Evolutionary conservation across 2,329 filamentous ascomycete genomes (phyloP).

Genomic region (Hypoxylon sp.): DNA sequence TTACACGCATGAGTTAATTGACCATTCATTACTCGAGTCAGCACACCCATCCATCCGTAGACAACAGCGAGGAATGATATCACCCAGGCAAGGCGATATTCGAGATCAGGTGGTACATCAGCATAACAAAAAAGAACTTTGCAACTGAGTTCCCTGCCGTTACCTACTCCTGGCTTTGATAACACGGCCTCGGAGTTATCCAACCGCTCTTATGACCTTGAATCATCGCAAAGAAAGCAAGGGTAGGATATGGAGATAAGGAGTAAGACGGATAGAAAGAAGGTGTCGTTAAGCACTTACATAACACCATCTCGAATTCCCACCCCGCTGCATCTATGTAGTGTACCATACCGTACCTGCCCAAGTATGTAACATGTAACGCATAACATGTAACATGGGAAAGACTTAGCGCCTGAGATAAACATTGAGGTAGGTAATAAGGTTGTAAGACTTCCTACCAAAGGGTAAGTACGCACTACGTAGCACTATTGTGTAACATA

Average conservation of each 20-base stretch:
- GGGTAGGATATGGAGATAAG: background rate
- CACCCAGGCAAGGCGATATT: slow-evolving; percentile 13
- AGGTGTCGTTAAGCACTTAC: background rate
- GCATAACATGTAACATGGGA: background rate
- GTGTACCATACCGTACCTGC: no score
- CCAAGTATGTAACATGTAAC: no score
- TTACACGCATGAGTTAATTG: slow-evolving; percentile 25
- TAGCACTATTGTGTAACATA: slow-evolving; percentile 19
- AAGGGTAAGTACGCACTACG: no score
- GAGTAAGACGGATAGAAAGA: background rate
- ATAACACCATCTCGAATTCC: background rate
- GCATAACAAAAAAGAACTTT: slow-evolving; percentile 11
- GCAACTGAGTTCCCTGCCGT: background rate
- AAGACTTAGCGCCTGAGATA: background rate
- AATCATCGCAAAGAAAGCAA: background rate
- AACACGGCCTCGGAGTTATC: background rate
- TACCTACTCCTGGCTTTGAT: background rate
- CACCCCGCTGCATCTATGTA: no score
- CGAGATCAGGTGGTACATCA: slow-evolving; percentile 26
- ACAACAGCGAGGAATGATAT: slow-evolving; percentile 18
- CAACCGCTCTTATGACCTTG: background rate
- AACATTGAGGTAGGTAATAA: background rate
- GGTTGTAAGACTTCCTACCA: background rate
- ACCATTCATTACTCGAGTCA: slow-evolving; percentile 10
- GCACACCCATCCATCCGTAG: background rate